Conservation (phyloP, 371 early-diverging fungal species). For the Encephalitozoon hellem region DNA sequence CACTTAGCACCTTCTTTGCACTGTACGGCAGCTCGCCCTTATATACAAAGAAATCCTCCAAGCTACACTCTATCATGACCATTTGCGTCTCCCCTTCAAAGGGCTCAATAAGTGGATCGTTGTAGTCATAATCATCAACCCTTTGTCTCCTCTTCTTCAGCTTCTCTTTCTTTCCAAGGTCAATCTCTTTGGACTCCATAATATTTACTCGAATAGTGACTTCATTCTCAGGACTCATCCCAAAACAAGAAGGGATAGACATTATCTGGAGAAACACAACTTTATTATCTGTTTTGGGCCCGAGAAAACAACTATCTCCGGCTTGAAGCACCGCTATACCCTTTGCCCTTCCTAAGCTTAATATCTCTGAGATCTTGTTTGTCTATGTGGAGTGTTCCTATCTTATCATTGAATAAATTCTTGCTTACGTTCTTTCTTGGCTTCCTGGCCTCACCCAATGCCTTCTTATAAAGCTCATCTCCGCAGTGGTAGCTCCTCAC, state of each 20-base stretch:
- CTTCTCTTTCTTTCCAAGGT: slow-evolving; percentile 23
- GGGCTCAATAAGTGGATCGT: slow-evolving; percentile 52
- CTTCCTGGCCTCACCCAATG: background rate
- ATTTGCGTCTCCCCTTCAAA: slow-evolving; percentile 51
- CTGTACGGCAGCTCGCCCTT: slow-evolving; percentile 34
- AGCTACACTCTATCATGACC: slow-evolving; percentile 50
- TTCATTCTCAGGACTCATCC: background rate
- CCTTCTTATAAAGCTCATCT: slow-evolving; percentile 35
- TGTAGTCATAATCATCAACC: slow-evolving; percentile 53
- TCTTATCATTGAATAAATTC: slow-evolving; percentile 41
- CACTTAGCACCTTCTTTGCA: slow-evolving; percentile 37
- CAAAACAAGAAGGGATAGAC: background rate
- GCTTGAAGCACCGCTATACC: background rate
- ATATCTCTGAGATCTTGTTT: slow-evolving; percentile 51
- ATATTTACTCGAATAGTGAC: slow-evolving; percentile 13
- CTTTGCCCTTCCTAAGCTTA: slow-evolving; percentile 28
- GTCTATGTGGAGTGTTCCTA: slow-evolving; percentile 50
- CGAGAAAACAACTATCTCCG: background rate
- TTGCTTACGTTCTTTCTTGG: slow-evolving; percentile 38
- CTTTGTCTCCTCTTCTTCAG: slow-evolving; percentile 28
- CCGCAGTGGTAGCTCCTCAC: slow-evolving; percentile 21
- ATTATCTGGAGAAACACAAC: background rate
- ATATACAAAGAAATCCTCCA: slow-evolving; percentile 57
- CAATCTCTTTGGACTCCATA: slow-evolving; percentile 37
- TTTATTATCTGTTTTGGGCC: background rate